phyloP scores from a whole-genome alignment of 495 filamentous ascomycete species.

The Penicillium goetzii region DNA sequence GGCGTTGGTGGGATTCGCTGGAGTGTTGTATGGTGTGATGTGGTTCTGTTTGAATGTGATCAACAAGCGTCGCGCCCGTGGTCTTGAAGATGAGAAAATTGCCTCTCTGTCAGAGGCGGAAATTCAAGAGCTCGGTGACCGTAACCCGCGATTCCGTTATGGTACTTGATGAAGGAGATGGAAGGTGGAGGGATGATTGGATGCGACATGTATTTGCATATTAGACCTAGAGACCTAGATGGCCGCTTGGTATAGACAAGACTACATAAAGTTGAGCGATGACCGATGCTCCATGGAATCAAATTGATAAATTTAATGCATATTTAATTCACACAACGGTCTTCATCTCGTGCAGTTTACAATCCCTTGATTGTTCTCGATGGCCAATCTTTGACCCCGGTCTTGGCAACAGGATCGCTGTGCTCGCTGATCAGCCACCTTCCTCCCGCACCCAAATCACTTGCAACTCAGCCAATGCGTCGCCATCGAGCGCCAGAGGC shows the following conservation, averaged over 20 bases:
- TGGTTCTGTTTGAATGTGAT: slow-evolving; percentile 56
- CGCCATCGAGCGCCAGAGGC: background rate
- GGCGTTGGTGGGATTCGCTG: slow-evolving; percentile 44
- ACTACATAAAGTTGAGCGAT: background rate
- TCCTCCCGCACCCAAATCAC: background rate
- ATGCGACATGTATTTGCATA: background rate
- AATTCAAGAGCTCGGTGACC: slow-evolving; percentile 70
- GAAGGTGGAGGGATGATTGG: background rate
- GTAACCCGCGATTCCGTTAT: slow-evolving; percentile 64
- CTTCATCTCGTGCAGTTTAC: background rate
- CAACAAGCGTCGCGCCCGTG: slow-evolving; percentile 59
- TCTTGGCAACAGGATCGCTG: background rate
- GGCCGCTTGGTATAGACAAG: background rate
- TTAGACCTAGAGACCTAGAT: background rate
- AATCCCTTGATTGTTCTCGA: background rate
- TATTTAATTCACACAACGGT: background rate
- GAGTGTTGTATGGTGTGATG: slow-evolving; percentile 53
- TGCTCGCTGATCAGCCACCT: background rate
- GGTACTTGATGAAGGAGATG: slow-evolving; percentile 44
- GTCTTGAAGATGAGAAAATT: slow-evolving; percentile 56
- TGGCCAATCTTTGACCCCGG: background rate
- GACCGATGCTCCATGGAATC: background rate
- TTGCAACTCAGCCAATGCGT: background rate
- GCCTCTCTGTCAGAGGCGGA: slow-evolving; percentile 64
- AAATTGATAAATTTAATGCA: background rate